These are phyloP conservation scores for Warburgia ugandensis DNA, from an alignment of 164 flowering plant genomes.

Conservation along the genomic window DNA sequence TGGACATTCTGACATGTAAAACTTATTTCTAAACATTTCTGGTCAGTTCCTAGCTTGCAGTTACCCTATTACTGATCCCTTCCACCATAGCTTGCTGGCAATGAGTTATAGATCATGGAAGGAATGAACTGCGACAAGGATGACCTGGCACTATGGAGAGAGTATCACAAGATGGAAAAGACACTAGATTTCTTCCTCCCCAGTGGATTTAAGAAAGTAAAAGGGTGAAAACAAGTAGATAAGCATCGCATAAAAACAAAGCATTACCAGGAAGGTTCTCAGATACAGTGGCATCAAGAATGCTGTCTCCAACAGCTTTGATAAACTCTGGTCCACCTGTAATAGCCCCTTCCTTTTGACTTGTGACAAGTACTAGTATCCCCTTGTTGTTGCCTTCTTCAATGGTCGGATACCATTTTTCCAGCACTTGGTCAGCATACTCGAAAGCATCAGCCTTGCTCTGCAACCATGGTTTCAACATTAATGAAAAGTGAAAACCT, in stretches of 20 bases:
- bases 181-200: not conserved
- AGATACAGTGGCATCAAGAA: conserved; percentile 89
- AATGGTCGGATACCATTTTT: conserved; percentile 82
- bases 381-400: conserved; percentile 95
- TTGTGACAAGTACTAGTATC: conserved; percentile 84
- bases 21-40: no score
- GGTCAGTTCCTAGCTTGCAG: no score
- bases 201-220: conserved; percentile 20
- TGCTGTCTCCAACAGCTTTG: conserved; percentile 75
- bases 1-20: no score
- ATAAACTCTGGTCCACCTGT: conserved; percentile 93
- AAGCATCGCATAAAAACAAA: no score
- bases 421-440: conserved; percentile 92
- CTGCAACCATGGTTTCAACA: conserved; percentile 24
- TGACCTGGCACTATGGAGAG: no score
- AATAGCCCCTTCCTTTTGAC: conserved; percentile 96
- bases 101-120: no score
- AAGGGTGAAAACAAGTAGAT: not conserved
- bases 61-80: no score
- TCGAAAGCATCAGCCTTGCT: conserved; percentile 98
- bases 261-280: conserved; percentile 89
- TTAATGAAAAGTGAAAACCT: no score
- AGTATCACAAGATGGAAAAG: not conserved
- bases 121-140: no score
- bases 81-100: no score